phyloP scores from a whole-genome alignment of 23 red algal genomes.

The Chondrus crispus region DNA sequence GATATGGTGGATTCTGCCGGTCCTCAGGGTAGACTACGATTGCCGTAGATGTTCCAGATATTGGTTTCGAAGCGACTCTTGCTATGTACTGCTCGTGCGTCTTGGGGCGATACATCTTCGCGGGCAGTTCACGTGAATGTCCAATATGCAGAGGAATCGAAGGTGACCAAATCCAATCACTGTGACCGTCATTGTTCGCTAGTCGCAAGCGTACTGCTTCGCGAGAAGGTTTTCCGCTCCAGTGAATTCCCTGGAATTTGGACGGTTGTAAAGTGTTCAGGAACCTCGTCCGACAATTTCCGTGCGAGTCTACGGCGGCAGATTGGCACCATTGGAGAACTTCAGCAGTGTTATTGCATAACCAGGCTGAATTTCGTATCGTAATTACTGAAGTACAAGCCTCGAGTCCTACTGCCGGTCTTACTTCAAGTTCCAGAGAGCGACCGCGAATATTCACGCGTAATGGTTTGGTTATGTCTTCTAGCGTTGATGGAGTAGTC shows the following conservation, averaged over 20 bases:
- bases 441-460: slow-evolving; percentile 17
- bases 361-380: slow-evolving; percentile 70
- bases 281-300: slow-evolving; percentile 30
- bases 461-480: slow-evolving; percentile 65
- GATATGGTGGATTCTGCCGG: slow-evolving; percentile 81
- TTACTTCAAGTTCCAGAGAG: slow-evolving; percentile 45
- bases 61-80: slow-evolving; percentile 42
- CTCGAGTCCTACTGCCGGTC: slow-evolving; percentile 40
- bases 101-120: slow-evolving; percentile 93
- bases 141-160: slow-evolving; percentile 69
- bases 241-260: slow-evolving; percentile 50
- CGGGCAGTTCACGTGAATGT: slow-evolving; percentile 52
- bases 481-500: slow-evolving; percentile 42
- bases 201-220: slow-evolving; percentile 42
- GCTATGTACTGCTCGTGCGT: slow-evolving; percentile 95
- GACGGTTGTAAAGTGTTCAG: slow-evolving; percentile 55
- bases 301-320: slow-evolving; percentile 34
- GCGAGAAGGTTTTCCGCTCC: slow-evolving; percentile 54
- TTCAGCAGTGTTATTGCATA: slow-evolving; percentile 68
- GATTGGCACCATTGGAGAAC: slow-evolving; percentile 83
- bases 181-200: slow-evolving; percentile 27
- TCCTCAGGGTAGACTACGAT: slow-evolving; percentile 75
- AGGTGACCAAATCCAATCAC: slow-evolving; percentile 92
- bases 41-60: slow-evolving; percentile 38
- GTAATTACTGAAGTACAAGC: slow-evolving; percentile 50